phyloP scores from a whole-genome alignment of 2,329 filamentous ascomycete genomes.

The Penicillium griseofulvum region DNA sequence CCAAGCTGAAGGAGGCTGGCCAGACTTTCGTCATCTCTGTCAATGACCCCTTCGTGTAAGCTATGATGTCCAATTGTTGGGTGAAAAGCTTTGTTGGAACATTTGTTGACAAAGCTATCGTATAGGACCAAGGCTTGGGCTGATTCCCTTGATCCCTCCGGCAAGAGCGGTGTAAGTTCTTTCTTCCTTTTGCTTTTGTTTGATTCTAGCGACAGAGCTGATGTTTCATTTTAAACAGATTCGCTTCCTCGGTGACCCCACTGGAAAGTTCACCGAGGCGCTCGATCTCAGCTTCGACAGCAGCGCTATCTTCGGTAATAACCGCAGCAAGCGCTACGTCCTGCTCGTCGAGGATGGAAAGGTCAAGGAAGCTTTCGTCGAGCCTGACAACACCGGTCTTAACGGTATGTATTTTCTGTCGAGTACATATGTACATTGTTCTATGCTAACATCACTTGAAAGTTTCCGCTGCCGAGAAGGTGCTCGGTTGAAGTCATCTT shows the following conservation, averaged over 20 bases:
- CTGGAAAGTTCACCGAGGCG: constrained; percentile 74
- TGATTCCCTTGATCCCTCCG: constrained; percentile 70
- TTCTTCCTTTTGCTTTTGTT: constrained; percentile 20
- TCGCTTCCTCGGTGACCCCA: constrained; percentile 83
- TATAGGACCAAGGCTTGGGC: constrained; percentile 86
- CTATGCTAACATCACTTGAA: constrained; percentile 14
- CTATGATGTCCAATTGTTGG: constrained; percentile 11
- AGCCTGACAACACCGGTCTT: constrained; percentile 84
- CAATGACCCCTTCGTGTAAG: constrained; percentile 93
- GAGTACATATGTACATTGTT: neutral
- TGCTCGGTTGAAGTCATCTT: constrained; percentile 38
- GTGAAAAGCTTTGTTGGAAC: neutral
- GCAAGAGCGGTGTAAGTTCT: constrained; percentile 69
- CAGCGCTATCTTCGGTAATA: constrained; percentile 73
- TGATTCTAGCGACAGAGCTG: neutral
- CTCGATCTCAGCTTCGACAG: constrained; percentile 82
- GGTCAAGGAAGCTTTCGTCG: constrained; percentile 75
- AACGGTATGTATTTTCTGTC: constrained; percentile 55
- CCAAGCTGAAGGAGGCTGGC: constrained; percentile 74
- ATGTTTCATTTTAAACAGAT: constrained; percentile 56
- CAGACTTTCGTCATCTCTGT: constrained; percentile 87
- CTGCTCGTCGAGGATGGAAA: constrained; percentile 80
- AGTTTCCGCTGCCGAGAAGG: constrained; percentile 53
- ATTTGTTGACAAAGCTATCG: constrained; percentile 7
- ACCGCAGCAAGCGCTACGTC: constrained; percentile 84